phyloP scores from a whole-genome alignment of 768 basidiomycete genomes.

The Mycena galericulata region DNA sequence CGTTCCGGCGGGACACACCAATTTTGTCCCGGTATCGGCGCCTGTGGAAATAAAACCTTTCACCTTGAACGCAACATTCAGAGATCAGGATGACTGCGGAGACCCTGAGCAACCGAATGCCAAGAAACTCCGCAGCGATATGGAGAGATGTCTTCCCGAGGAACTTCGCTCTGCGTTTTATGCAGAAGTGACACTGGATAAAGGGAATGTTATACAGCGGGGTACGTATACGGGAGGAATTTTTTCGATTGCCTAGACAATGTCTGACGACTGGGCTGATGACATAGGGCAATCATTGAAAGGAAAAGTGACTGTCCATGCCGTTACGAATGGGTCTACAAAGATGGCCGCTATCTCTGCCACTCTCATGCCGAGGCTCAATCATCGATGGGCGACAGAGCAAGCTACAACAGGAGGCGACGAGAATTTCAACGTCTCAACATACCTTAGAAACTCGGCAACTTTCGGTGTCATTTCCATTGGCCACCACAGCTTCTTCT shows the following conservation, averaged over 20 bases:
- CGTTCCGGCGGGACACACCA: conserved; percentile 19
- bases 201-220: not conserved
- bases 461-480: not conserved
- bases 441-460: not conserved
- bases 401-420: conserved; percentile 3
- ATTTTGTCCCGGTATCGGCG: conserved; percentile 9
- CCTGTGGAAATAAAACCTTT: not conserved
- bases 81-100: not conserved
- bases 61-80: conserved; percentile 2
- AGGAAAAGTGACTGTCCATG: conserved; percentile 1
- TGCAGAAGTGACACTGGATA: conserved; percentile 16
- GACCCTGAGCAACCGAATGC: not conserved
- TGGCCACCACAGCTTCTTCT: not conserved
- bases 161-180: not conserved
- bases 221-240: not conserved
- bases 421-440: not conserved
- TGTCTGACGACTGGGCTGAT: not conserved
- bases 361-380: not conserved
- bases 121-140: not conserved
- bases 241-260: too few relatives aligned
- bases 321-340: conserved; percentile 1
- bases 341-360: not conserved
- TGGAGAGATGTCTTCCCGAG: conserved; percentile 17
- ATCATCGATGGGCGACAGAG: not conserved
- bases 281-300: not conserved